Conservation (phyloP, 2,329 filamentous ascomycete species). For the Alternaria postmessia region DNA sequence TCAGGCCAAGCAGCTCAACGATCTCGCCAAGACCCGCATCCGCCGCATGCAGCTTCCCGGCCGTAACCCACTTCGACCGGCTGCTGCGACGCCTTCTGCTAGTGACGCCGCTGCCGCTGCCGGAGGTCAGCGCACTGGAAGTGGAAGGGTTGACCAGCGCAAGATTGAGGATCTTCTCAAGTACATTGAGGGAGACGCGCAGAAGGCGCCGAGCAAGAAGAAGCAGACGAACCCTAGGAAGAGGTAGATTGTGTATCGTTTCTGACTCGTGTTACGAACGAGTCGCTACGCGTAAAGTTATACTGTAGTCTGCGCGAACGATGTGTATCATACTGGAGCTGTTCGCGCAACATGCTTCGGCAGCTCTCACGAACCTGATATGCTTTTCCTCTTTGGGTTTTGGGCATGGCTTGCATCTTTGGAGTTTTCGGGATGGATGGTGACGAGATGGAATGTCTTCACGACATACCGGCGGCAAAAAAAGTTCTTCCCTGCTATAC, state of each 20-base stretch:
- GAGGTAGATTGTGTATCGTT: slow-evolving; percentile 10
- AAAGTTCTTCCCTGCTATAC: background rate
- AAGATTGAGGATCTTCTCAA: slow-evolving; percentile 93
- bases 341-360: background rate
- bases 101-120: slow-evolving; percentile 55
- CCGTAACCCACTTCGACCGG: slow-evolving; percentile 64
- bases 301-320: slow-evolving; percentile 4
- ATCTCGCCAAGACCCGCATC: slow-evolving; percentile 76
- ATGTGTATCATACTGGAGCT: slow-evolving; percentile 1
- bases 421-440: background rate
- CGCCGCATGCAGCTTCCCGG: slow-evolving; percentile 73
- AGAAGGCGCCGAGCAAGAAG: slow-evolving; percentile 57
- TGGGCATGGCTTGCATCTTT: slow-evolving; percentile 3
- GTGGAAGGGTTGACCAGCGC: slow-evolving; percentile 69
- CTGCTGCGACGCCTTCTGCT: slow-evolving; percentile 67
- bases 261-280: background rate
- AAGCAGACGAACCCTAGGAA: slow-evolving; percentile 55
- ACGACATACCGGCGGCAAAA: background rate
- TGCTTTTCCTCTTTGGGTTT: background rate
- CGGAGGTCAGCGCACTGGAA: slow-evolving; percentile 50
- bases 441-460: background rate
- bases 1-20: slow-evolving; percentile 92
- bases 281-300: slow-evolving; percentile 2
- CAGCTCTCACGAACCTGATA: background rate
- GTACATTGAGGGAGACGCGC: slow-evolving; percentile 81